Base-by-base conservation (phyloP, 2,329 filamentous ascomycete species). In the Nectriaceae sp. region DNA sequence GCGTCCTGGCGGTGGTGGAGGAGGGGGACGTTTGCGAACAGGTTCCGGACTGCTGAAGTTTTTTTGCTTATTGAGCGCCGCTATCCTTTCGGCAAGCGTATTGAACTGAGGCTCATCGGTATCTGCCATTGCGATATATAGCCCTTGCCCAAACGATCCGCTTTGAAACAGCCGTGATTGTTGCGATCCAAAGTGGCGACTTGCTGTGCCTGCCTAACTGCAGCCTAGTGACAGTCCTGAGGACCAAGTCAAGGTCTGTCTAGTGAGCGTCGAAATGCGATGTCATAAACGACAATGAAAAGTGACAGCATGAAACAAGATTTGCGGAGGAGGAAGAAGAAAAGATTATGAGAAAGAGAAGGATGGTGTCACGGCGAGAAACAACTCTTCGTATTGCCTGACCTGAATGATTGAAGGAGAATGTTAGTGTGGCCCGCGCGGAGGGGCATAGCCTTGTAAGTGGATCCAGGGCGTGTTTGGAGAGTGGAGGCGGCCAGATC, bases 31-130 rank as follows among this genome's bases (percentile, higher is more conserved):
- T 46, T 52, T 78, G 74, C 75, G 77, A 21, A 74, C 70, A 20
- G 74, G 67, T 45, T 67, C 65, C 24, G 69, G 69, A 10, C 67
- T 52, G 44, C 70, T 70, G 70, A 85, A 81, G 70, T 79, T 80
- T 67, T 81, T 80, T 65, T 85, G 77, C 61, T 73, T 70, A 57
- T 85, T 85, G 54, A 87, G 74, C 22, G 83, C 83, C 10, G 83
- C 82, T 53, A 86, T 86, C 44, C 83, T 76, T 65, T 85, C 81
- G 4, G 80, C 76, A 21, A 87, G 74, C 6, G 78, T 78, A 49
- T 72, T 83, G 65, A 83, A 85, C 52, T 78, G 78, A 33, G 81
- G 81, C 59, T 84, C 83, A 58, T 84, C 80, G 38, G 76, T 71
- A 44, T 86, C 83, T 6, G 80, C 75, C 83, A 86, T 86, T 49